Conservation (phyloP, 805 yeast species). For the Dipodascus albidus region DNA sequence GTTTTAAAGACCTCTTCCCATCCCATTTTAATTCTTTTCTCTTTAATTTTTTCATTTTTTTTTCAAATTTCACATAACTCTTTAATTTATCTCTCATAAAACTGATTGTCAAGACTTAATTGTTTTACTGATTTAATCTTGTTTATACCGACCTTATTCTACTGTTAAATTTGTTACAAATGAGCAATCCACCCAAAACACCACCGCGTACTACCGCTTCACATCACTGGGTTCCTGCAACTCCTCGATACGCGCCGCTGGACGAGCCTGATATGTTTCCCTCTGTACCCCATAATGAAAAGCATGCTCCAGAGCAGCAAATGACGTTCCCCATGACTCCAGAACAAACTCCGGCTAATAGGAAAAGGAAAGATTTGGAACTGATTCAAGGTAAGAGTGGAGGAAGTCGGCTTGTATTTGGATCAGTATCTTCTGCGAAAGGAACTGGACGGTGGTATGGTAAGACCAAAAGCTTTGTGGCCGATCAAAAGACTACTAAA, state of each 20-base stretch:
- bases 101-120: too few relatives aligned
- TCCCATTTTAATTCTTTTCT: neutral
- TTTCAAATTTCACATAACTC: neutral
- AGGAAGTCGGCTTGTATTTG: constrained; percentile 11
- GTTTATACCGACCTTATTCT: too few relatives aligned
- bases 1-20: too few relatives aligned
- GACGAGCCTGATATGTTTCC: constrained; percentile 14
- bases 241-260: constrained; percentile 10
- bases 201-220: neutral
- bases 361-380: constrained; percentile 10
- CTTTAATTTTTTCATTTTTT: neutral
- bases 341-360: constrained; percentile 15
- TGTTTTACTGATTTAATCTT: too few relatives aligned
- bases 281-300: constrained; percentile 4
- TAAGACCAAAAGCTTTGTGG: neutral
- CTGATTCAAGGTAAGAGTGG: constrained; percentile 6
- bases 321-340: constrained; percentile 14
- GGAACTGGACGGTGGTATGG: constrained; percentile 19
- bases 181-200: neutral
- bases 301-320: neutral
- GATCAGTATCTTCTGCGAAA: constrained; percentile 12
- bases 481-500: too few relatives aligned
- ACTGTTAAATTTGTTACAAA: neutral
- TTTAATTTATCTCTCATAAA: neutral
- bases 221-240: neutral